Percentiles rank a stretch among this genome's conserved stretches.
These are phyloP conservation scores for Tetrapisispora phaffii DNA, from an alignment of 805 yeast species.

Conservation along the genomic window DNA sequence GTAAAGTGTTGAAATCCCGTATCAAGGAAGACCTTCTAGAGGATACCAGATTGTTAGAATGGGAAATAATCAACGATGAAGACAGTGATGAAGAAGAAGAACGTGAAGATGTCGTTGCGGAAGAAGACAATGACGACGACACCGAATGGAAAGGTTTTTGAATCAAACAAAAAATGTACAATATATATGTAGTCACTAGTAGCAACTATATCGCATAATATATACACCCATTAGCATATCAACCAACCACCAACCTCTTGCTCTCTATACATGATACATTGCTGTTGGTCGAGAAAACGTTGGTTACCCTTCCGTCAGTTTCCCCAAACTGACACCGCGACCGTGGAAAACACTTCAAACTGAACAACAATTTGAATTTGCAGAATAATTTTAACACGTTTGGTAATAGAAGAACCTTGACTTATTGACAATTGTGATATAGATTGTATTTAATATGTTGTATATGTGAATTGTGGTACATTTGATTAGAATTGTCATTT, in stretches of 20 bases:
- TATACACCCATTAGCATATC: too few species aligned
- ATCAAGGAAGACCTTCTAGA: conserved; percentile 55
- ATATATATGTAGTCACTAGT: not conserved
- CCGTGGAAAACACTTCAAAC: not conserved
- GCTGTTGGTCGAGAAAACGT: too few species aligned
- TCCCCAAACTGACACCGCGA: too few species aligned
- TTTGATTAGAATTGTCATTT: not conserved
- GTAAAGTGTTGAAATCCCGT: conserved; percentile 57
- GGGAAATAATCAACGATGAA: conserved; percentile 41
- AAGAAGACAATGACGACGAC: conserved; percentile 19
- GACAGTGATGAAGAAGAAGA: conserved; percentile 14
- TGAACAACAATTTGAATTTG: not conserved
- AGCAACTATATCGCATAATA: not conserved
- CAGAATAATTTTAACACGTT: conserved; percentile 1
- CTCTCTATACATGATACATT: too few species aligned
- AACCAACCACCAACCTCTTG: too few species aligned
- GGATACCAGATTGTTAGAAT: conserved; percentile 51
- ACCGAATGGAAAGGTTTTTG: conserved; percentile 38
- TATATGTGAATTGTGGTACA: too few species aligned
- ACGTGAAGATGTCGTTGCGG: conserved; percentile 24
- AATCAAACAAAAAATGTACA: not conserved
- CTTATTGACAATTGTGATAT: too few species aligned
- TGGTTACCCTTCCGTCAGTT: not conserved
- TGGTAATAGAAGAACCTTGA: not conserved
- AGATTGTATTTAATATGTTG: too few species aligned